Evolutionary conservation across 2,329 filamentous ascomycete genomes (phyloP), one percentile per base, ranked within the genome.

Genomic region (Aspergillus sojae): DNA sequence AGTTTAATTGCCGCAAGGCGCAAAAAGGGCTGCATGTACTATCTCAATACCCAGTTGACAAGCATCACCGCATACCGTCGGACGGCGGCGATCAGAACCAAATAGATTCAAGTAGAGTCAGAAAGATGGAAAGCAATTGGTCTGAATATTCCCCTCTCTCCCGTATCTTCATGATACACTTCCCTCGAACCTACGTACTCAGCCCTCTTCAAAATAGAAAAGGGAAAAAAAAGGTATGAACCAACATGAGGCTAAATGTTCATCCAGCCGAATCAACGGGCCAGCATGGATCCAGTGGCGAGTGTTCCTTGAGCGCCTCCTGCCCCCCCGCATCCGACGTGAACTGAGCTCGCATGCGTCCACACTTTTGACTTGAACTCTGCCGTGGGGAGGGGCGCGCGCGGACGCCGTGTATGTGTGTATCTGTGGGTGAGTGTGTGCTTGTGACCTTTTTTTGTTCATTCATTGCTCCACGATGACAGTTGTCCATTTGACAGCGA

Each of bases 401-500:
- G 45, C 43, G 11, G 21, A 28, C 16, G 16, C 19, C 19, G 39
- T 41, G 39, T 36, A 36, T 36, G 39, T 41, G 5, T 36, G 34
- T 36, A 5, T 36, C 12, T 36, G 34, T 6, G 34, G 10, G 32
- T 16, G 34, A 16, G 34, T 16, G 52, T 16, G 52, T 23, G 52
- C 52, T 55, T 55, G 52, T 55, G 52, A 55, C 52, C 52, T 26
- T 39, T 10, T 10, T 26, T 21, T 36, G n/a, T 36, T 41, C 21
- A 55, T 55, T 55, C 34, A 36, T n/a, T n/a, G 16, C 10, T 53
- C 30, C 16, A 30, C 16, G 30, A 30, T 55, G 52, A 55, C 52
- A 55, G 52, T 55, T 55, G 52, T 55, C 21, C 52, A 34, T 52
- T 55, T 55, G 52, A 39, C 52, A 55, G 46, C 11, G 10, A 23